These are phyloP conservation scores for Populus euphratica DNA, from an alignment of 345 rosid genomes.

Conservation along the genomic window DNA sequence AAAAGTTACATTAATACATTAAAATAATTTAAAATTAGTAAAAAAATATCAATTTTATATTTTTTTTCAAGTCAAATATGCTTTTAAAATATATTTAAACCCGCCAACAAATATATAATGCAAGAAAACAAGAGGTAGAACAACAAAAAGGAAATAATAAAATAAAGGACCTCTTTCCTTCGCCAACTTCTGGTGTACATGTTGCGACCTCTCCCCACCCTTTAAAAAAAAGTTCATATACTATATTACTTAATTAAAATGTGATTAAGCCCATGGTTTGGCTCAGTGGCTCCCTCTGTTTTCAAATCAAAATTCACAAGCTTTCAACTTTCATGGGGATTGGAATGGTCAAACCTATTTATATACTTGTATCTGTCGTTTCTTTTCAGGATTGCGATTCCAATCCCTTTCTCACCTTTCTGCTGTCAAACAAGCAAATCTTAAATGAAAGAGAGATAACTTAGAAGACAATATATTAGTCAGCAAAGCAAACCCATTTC, in stretches of 20 bases:
- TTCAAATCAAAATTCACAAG: slow-evolving; percentile 4
- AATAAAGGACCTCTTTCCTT: not conserved
- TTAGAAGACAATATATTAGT: not conserved
- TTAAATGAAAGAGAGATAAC: not conserved
- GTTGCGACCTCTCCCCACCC: slow-evolving; percentile 19
- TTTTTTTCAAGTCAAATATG: too few species aligned
- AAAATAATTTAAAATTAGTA: too few species aligned
- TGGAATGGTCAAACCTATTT: slow-evolving; percentile 30
- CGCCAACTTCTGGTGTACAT: slow-evolving; percentile 21
- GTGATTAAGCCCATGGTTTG: not conserved
- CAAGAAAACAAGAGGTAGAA: slow-evolving; percentile 5
- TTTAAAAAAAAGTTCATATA: not conserved
- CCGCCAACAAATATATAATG: not conserved
- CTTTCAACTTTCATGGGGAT: slow-evolving; percentile 11
- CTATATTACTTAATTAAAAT: not conserved
- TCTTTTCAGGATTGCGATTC: slow-evolving; percentile 31
- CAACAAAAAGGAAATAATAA: slow-evolving; percentile 11
- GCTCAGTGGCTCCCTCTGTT: not conserved
- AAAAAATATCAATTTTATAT: too few species aligned
- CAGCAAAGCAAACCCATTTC: slow-evolving; percentile 33
- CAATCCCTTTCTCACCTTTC: slow-evolving; percentile 23
- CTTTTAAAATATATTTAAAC: not conserved
- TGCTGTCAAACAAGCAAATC: not conserved
- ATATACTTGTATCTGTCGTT: not conserved
- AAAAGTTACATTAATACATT: too few species aligned